These are phyloP conservation scores for Ilyonectria robusta DNA, from an alignment of 2,329 filamentous ascomycete species.

Conservation along the genomic window DNA sequence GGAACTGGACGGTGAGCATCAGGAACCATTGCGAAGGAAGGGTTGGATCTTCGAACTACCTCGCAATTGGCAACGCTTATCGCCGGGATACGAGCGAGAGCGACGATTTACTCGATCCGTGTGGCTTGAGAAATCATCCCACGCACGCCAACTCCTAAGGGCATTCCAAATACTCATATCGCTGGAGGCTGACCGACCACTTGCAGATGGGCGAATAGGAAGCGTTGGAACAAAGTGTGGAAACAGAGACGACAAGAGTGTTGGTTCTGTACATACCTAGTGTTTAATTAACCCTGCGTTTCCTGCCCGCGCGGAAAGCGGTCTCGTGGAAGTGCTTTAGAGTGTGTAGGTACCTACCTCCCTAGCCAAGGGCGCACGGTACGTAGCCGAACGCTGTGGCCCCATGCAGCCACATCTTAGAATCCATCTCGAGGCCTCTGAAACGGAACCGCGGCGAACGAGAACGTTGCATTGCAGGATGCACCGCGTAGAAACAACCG, in stretches of 20 bases:
- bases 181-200: not conserved
- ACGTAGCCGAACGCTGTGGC: constrained; percentile 23
- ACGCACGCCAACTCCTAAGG: not conserved
- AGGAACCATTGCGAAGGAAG: not conserved
- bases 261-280: not conserved
- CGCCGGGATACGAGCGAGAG: not conserved
- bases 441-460: constrained; percentile 19
- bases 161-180: not conserved
- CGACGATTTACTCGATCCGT: not conserved
- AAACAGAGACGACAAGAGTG: not conserved
- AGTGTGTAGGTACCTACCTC: not conserved
- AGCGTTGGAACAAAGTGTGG: not conserved
- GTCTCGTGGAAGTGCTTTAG: not conserved
- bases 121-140: not conserved
- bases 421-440: constrained; percentile 21
- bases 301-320: constrained; percentile 6
- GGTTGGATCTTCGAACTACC: not conserved
- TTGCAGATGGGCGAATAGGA: not conserved
- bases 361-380: not conserved
- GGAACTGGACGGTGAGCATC: not conserved
- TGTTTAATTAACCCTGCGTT: not conserved
- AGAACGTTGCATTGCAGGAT: constrained; percentile 32
- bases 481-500: constrained; percentile 25
- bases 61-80: too few species aligned
- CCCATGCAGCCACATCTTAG: constrained; percentile 34